Base-by-base conservation (phyloP, 495 filamentous ascomycete genomes). In the Choiromyces venosus region DNA sequence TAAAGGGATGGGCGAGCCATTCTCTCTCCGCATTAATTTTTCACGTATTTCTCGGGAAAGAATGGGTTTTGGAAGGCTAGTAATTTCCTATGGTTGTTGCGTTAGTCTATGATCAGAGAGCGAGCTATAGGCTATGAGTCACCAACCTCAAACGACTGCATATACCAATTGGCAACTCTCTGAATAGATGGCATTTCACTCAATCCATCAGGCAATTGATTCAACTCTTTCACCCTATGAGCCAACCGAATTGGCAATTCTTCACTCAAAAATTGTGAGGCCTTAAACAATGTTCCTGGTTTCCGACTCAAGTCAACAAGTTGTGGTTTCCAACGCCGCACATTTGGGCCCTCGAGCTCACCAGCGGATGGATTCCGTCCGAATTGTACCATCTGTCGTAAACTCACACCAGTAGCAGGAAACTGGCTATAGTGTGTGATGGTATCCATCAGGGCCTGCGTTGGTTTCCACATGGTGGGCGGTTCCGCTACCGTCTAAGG, bases 381-480 rank as follows among this genome's bases (percentile, higher is more conserved):
- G 84, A 98, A 99, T 83, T 98, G 95, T 67, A 99, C 95, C 95
- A 98, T 98, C 86, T 99, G 95, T 82, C 95, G 87, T 82, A 99
- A 85, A 79, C 93, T 97, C 78, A 97, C 94, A 75, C 95, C 95
- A 52, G 96, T 99, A 73, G 95, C 95, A 72, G 96, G 96, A 83
- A 98, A 98, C 86, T 89, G 91, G 82, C 92, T 91, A 87, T 97
- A 97, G 86, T 97, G 94, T 83, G 91, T 93, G 91, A 99, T 99
- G 89, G 91, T 97, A 77, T 96, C 91, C 93, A 97, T 94, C 90
- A 99, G 83, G 84, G 88, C 85, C 84, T 95, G 92, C 69, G 92
- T 90, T 83, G 87, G 88, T 86, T 91, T 96, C 94, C 94, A 97
- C 85, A 81, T 81, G 72, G 21, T 38, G 52, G 52, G 52, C 52